These are phyloP conservation scores for Ophiocordyceps sinensis DNA, from an alignment of 2,329 filamentous ascomycete genomes.

Conservation along the genomic window DNA sequence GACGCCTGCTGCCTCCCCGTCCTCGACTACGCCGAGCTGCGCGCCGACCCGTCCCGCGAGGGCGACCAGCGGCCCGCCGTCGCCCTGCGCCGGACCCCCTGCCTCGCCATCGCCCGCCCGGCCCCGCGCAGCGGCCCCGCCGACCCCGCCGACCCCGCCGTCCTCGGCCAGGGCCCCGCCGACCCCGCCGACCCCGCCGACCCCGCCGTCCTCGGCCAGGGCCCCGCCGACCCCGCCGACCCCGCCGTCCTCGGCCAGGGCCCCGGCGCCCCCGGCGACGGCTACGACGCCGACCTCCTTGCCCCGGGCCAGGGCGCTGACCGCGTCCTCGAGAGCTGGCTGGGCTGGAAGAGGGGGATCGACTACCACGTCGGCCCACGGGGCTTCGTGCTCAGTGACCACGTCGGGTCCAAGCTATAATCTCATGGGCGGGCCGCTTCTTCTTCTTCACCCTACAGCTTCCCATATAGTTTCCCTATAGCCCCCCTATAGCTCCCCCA, in stretches of 20 bases:
- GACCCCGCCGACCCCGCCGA: constrained; percentile 58
- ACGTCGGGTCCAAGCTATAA: constrained; percentile 17
- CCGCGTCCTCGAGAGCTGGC: constrained; percentile 53
- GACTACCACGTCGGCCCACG: constrained; percentile 56
- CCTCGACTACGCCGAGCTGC: constrained; percentile 58
- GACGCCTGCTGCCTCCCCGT: constrained; percentile 92
- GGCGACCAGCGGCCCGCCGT: constrained; percentile 60
- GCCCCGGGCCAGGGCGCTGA: constrained; percentile 59
- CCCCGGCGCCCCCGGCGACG: constrained; percentile 46
- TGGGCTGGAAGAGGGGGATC: constrained; percentile 58
- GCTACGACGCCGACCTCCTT: constrained; percentile 49
- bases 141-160: constrained; percentile 21
- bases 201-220: constrained; percentile 44
- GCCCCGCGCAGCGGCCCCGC: constrained; percentile 5
- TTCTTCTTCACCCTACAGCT: too few species aligned
- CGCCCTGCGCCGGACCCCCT: constrained; percentile 55
- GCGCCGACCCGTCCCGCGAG: constrained; percentile 32
- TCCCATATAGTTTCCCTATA: too few species aligned
- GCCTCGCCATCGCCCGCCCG: constrained; percentile 38
- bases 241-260: constrained; percentile 44
- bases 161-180: constrained; percentile 49
- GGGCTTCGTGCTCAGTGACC: constrained; percentile 35
- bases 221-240: constrained; percentile 50
- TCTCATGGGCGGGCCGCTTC: too few species aligned
- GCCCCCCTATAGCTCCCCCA: too few species aligned